Base-by-base conservation (phyloP, 2,329 filamentous ascomycete genomes). In the Neopestalotiopsis clavispora region DNA sequence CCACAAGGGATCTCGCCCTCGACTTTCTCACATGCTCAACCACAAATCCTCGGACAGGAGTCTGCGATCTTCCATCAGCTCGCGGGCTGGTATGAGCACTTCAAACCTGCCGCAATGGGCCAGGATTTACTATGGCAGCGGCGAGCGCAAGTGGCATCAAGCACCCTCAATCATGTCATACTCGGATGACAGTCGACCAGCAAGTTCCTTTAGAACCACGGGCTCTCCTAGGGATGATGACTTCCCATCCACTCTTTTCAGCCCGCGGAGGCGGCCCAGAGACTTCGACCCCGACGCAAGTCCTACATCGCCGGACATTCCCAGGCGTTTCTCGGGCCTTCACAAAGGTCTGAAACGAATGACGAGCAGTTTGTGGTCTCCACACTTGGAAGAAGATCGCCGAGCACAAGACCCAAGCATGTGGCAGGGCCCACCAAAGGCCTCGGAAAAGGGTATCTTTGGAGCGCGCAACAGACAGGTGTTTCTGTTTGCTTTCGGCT, bases 391-490 rank as follows among this genome's bases (percentile, higher is more conserved):
- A 65, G 83, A 84, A 13, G 92, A 94, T 76, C 85, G 87, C 68
- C 84, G 90, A 17, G 84, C 87, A 60, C 84, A 84, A 67, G 80
- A 83, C 69, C 87, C 84, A 72, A 92, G 88, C 75, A 84, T 90
- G 17, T 96, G 93, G 92, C 89, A 90, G 70, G 90, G 93, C 1
- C 94, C 94, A 1, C 91, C 90, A 1, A 82, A 92, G 28, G 88
- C 90, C 69, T 80, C 87, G 2, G 88, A 90, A 52, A 88, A 87
- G 45, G 85, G 87, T 17, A 76, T 89, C 3, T 85, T 92, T 71
- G 90, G 90, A 65, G 87, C 88, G 71, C 87, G 92, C 70, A 95
- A 95, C 75, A 81, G 90, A 61, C 94, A 97, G 79, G 86, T 95
- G 38, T 83, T 92, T 66, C 83, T 93, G 63, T 97, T 97, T 80